Percentiles rank a stretch among this genome's conserved stretches.
phyloP scores from a whole-genome alignment of 2,329 filamentous ascomycete species.

The Calonectria montana region DNA sequence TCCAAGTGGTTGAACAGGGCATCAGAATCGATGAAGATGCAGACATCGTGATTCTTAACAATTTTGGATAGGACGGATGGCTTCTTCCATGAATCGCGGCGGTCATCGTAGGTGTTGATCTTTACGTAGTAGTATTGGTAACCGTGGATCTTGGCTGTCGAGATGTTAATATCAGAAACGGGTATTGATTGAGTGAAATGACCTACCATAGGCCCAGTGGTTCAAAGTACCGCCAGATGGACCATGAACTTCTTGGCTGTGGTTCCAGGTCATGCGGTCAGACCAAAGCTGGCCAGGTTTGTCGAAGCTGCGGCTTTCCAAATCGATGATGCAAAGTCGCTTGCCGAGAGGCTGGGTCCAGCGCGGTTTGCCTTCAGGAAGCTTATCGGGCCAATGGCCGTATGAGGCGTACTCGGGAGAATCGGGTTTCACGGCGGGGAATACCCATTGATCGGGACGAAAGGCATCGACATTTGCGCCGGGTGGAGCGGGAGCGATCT shows the following conservation, averaged over 20 bases:
- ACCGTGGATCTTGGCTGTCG: constrained; percentile 55
- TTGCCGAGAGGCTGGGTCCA: constrained; percentile 51
- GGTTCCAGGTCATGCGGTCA: not conserved
- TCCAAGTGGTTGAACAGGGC: constrained; percentile 12
- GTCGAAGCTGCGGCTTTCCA: constrained; percentile 55
- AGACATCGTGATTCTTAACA: constrained; percentile 10
- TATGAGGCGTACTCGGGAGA: constrained; percentile 1
- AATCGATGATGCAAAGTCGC: constrained; percentile 57
- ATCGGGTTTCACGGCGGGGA: constrained; percentile 11
- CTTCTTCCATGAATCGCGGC: constrained; percentile 12
- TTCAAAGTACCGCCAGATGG: constrained; percentile 55
- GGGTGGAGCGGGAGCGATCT: not conserved
- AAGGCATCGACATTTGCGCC: not conserved
- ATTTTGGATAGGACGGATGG: constrained; percentile 1
- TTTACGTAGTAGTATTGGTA: constrained; percentile 14
- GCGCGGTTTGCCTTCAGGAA: constrained; percentile 22
- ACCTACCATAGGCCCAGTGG: constrained; percentile 56
- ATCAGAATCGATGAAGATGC: constrained; percentile 9
- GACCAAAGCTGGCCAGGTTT: constrained; percentile 24
- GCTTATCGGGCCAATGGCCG: constrained; percentile 24
- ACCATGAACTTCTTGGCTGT: constrained; percentile 43
- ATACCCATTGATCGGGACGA: constrained; percentile 16
- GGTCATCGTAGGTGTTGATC: not conserved
- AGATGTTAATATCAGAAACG: constrained; percentile 28
- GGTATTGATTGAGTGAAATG: too few species aligned